Evolutionary conservation across 2,329 filamentous ascomycete species (phyloP).

Genomic region (Exophiala spinifera): DNA sequence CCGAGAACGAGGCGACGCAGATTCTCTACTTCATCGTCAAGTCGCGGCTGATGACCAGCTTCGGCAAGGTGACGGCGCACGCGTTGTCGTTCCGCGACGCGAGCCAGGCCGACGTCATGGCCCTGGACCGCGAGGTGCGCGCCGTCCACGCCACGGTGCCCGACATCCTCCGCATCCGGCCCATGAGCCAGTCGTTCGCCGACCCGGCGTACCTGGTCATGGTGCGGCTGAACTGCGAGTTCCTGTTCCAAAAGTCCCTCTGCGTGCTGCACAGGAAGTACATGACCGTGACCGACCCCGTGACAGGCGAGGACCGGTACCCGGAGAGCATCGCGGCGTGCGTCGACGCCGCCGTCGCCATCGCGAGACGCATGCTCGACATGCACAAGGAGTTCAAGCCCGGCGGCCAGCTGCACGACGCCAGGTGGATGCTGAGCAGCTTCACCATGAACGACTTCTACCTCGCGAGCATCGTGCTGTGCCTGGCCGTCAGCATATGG

Average conservation of each 20-base stretch:
- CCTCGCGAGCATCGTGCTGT: constrained; percentile 60
- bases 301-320: constrained; percentile 27
- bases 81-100: constrained; percentile 30
- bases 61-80: constrained; percentile 32
- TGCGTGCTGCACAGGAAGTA: constrained; percentile 55
- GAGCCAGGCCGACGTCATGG: constrained; percentile 24
- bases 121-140: constrained; percentile 29
- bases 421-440: constrained; percentile 58
- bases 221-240: constrained; percentile 50
- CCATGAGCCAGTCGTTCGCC: constrained; percentile 39
- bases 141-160: constrained; percentile 27
- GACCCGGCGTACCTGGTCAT: constrained; percentile 53
- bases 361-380: constrained; percentile 50
- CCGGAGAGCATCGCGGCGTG: constrained; percentile 47
- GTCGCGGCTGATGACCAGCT: constrained; percentile 30
- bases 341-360: constrained; percentile 47
- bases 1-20: constrained; percentile 46
- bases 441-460: constrained; percentile 61
- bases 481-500: constrained; percentile 39
- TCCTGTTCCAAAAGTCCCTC: constrained; percentile 51
- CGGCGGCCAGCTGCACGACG: constrained; percentile 52
- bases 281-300: constrained; percentile 33
- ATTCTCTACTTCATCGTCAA: constrained; percentile 36
- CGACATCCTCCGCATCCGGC: constrained; percentile 21
- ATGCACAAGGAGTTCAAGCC: constrained; percentile 53